Base-by-base conservation (phyloP, 345 rosid species). In the Citrus sinensis region DNA sequence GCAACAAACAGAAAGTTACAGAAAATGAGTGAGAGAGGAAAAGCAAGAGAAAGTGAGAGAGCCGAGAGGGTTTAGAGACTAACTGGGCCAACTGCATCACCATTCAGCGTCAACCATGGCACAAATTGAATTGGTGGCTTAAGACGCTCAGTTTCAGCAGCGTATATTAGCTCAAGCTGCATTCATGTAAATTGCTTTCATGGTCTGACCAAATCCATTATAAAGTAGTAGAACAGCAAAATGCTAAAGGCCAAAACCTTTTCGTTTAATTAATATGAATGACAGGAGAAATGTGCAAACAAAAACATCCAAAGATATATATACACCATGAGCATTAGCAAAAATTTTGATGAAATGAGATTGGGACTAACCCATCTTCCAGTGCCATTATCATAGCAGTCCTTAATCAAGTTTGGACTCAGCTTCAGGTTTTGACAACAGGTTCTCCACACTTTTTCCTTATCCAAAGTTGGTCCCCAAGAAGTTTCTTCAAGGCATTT, bases 61-160 rank as follows among this genome's bases (percentile, higher is more conserved):
- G 51, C 17, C 13, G 51, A 46, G 51, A 46, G 62, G 20, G 67
- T 40, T 25, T 19, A 25, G 63, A 17, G 58, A 64, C 77, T 62
- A 16, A 86, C 89, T 78, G 72, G 80, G 58, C 75, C 73, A 0
- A 88, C 80, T 16, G 88, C 81, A 20, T 75, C 79, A 39, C 78
- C 70, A 80, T 86, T 77, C 9, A 88, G 86, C 2, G 81, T 82
- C 67, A 88, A 83, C 89, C 89, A 86, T 29, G 89, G 89, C 2
- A 88, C 89, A 70, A 78, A 83, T 73, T 80, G 79, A 59, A 80
- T 89, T 0, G 82, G 76, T 5, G 89, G 91, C 59, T 72, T 68
- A 30, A 86, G 88, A n/a, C 65, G 69, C 4, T 61, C 66, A 3
- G 89, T 88, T 75, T 88, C 87, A 11, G 35, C 77, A 4, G 83